phyloP scores from a whole-genome alignment of 1,284 basidiomycete species.

The Ganoderma multipileum region DNA sequence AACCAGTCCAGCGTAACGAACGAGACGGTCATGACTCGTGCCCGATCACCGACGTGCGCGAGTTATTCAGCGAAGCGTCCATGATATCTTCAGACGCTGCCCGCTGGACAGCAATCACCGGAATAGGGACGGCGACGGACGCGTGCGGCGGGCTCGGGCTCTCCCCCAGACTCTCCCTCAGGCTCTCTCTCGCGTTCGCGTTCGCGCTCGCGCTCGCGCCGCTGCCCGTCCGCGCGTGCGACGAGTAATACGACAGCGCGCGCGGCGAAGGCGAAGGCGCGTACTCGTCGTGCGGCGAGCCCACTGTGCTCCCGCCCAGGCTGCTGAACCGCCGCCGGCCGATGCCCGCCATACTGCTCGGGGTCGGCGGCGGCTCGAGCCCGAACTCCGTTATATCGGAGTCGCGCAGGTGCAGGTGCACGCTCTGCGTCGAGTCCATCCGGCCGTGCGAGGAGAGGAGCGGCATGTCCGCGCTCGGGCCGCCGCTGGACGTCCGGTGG shows the following conservation, averaged over 20 bases:
- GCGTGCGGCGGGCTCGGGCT: not conserved
- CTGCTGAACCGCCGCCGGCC: conserved; percentile 22
- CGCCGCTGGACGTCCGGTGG: conserved; percentile 35
- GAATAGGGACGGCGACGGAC: not conserved
- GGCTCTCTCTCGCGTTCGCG: not conserved
- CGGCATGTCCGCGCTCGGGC: conserved; percentile 36
- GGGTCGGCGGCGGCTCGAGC: not conserved
- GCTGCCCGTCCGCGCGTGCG: not conserved
- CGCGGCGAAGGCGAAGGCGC: not conserved
- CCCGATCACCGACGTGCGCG: conserved; percentile 18
- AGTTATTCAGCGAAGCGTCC: conserved; percentile 14
- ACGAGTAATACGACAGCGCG: not conserved
- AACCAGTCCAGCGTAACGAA: not conserved
- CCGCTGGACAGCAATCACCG: not conserved
- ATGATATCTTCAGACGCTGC: not conserved
- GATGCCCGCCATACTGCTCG: conserved; percentile 36
- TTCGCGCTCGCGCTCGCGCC: not conserved
- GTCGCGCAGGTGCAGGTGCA: conserved; percentile 10
- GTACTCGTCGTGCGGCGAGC: not conserved
- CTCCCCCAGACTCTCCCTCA: not conserved
- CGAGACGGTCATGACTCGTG: conserved; percentile 11
- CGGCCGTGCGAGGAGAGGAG: conserved; percentile 40
- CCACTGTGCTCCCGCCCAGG: not conserved
- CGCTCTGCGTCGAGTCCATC: conserved; percentile 32
- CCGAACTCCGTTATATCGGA: conserved; percentile 29